Evolutionary conservation across 129 eudicot genomes (phyloP).

Genomic region (Centrapalus pauciflorus): DNA sequence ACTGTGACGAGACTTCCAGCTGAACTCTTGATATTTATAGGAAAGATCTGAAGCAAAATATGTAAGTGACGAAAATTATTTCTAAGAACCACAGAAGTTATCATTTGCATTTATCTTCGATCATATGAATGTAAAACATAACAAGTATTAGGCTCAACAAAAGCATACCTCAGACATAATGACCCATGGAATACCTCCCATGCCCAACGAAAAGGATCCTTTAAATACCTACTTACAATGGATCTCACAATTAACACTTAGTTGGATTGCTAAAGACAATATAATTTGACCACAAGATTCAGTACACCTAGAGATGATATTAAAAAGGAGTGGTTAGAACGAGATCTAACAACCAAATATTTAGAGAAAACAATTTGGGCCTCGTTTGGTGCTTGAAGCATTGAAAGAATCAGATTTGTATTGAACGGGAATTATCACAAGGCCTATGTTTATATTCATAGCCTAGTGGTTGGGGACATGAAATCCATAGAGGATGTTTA

Average conservation of each 20-base stretch:
- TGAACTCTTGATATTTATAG: slow-evolving; percentile 77
- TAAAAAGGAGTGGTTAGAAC: too few species aligned
- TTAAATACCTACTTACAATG: slow-evolving; percentile 44
- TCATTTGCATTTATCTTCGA: not conserved
- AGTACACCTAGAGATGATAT: not conserved
- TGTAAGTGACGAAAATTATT: not conserved
- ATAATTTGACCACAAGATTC: not conserved
- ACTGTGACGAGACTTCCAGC: slow-evolving; percentile 93
- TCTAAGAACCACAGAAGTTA: not conserved
- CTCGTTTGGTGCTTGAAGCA: too few species aligned
- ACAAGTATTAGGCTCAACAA: not conserved
- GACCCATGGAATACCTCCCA: slow-evolving; percentile 96
- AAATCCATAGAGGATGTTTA: too few species aligned
- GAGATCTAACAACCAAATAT: too few species aligned
- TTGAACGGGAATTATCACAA: too few species aligned
- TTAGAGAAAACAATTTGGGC: too few species aligned
- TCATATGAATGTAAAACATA: slow-evolving; percentile 4
- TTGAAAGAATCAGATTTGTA: too few species aligned
- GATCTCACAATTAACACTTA: not conserved
- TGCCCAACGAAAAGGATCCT: slow-evolving; percentile 73
- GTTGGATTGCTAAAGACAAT: not conserved
- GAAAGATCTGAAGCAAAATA: slow-evolving; percentile 61
- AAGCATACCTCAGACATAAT: slow-evolving; percentile 84
- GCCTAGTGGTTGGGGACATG: too few species aligned
- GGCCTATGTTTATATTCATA: too few species aligned